Base-by-base conservation (phyloP, 1,284 basidiomycete species). In the Ustilago curta region DNA sequence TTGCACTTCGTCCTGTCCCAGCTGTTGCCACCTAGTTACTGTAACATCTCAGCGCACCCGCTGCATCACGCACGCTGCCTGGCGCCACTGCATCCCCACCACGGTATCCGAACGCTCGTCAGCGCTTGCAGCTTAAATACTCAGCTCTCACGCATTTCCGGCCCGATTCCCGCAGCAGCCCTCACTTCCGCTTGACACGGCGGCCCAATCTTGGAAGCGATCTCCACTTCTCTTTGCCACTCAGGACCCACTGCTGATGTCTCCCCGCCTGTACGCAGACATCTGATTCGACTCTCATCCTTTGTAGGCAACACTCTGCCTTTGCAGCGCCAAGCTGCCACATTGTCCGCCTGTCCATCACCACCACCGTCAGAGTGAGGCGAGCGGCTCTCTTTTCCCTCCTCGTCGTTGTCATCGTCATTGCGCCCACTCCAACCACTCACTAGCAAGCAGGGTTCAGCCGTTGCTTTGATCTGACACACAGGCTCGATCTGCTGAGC, bases 401-500 rank as follows among this genome's bases (percentile, higher is more conserved):
- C 35, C 35, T 37, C 11, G 2, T 37, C 18, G 21, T 43, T 27
- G 14, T 42, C 39, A n/a, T 25, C 25, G 27, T 40, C 18, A 16
- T 43, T 25, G 16, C 19, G n/a, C n/a, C 23, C 18, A 7, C 8
- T 31, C 16, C 14, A 29, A 48, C 21, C 31, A 50, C 27, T 31
- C 25, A 12, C 29, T 16, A 39, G 9, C 16, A 12, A 19, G 5
- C 42, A 40, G 31, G 35, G 23, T 29, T 39, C 56, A 58, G 45
- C 47, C 32, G 27, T 27, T 32, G 47, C 29, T 19, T 29, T 42
- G 37, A 61, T 40, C 19, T 25, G 4, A 35, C 31, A 31, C 29
- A 45, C 42, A 21, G 31, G 42, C 29, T 44, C n/a, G n/a, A 45
- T 25, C 21, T 40, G 58, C 68, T 70, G 68, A 70, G 68, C 68